Percentiles rank a stretch among this genome's conserved stretches.
Conservation (phyloP, 768 basidiomycete genomes). For the Boletus tomentosulus region DNA sequence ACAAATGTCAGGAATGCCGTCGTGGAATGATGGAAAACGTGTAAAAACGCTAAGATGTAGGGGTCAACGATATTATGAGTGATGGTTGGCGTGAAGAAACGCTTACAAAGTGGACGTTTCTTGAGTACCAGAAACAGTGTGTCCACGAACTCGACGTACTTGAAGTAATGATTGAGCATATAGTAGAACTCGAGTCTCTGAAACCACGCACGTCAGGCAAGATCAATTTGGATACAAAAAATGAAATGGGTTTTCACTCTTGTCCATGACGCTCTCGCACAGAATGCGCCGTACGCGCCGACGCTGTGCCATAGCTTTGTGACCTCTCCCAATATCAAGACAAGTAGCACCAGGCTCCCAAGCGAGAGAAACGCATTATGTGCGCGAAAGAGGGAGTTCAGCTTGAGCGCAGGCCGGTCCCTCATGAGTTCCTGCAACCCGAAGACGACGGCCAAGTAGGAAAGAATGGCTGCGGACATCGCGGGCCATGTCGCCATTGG, state of each 20-base stretch:
- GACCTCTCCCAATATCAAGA: conserved; percentile 83
- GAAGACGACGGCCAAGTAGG: conserved; percentile 84
- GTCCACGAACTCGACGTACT: conserved; percentile 92
- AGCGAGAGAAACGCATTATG: conserved; percentile 85
- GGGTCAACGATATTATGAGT: not conserved
- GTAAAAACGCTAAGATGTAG: conserved; percentile 70
- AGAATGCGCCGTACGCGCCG: conserved; percentile 74
- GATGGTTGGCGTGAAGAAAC: not conserved
- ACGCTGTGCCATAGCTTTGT: conserved; percentile 65
- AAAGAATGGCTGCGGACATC: conserved; percentile 63
- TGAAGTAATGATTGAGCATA: conserved; percentile 97
- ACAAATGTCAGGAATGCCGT: conserved; percentile 90
- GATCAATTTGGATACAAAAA: not conserved
- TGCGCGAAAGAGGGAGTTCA: conserved; percentile 71
- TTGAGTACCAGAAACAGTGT: conserved; percentile 94
- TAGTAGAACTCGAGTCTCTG: conserved; percentile 92
- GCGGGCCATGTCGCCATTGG: conserved; percentile 73
- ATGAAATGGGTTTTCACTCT: conserved; percentile 48
- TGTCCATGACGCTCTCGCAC: conserved; percentile 74
- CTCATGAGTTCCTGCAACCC: conserved; percentile 80
- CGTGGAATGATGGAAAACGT: conserved; percentile 96
- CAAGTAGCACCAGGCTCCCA: conserved; percentile 76
- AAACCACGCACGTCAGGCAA: conserved; percentile 2
- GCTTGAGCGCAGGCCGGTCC: conserved; percentile 60
- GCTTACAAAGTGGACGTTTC: conserved; percentile 91